These are phyloP conservation scores for Parathielavia hyrcaniae DNA, from an alignment of 495 filamentous ascomycete genomes.

Conservation along the genomic window DNA sequence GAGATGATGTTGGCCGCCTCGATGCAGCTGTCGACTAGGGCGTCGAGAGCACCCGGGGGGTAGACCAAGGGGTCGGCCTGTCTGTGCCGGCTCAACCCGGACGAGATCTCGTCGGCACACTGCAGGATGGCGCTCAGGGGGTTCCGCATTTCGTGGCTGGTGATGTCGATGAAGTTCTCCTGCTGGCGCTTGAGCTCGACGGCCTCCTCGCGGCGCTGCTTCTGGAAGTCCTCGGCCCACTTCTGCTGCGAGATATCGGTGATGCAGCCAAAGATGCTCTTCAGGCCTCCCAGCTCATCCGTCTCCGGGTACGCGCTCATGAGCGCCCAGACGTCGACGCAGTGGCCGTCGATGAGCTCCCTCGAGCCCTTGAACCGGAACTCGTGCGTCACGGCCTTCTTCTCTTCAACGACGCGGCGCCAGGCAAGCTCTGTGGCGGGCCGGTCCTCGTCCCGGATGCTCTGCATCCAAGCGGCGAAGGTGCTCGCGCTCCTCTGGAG, in stretches of 20 bases:
- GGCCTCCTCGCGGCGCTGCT: slow-evolving; percentile 53
- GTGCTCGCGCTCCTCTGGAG: slow-evolving; percentile 47
- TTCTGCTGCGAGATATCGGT: slow-evolving; percentile 54
- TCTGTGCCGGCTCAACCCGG: slow-evolving; percentile 44
- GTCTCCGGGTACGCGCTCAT: slow-evolving; percentile 65
- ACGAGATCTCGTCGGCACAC: slow-evolving; percentile 70
- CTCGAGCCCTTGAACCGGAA: slow-evolving; percentile 62
- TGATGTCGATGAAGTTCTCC: slow-evolving; percentile 86
- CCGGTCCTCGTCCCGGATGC: slow-evolving; percentile 56
- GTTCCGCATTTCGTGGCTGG: slow-evolving; percentile 82
- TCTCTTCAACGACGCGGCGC: slow-evolving; percentile 51
- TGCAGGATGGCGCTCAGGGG: slow-evolving; percentile 76
- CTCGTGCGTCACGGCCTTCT: slow-evolving; percentile 53
- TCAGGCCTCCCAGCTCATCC: slow-evolving; percentile 49
- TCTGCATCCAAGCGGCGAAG: slow-evolving; percentile 58
- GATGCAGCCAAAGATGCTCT: slow-evolving; percentile 64
- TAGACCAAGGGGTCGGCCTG: slow-evolving; percentile 13
- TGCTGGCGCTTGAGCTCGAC: slow-evolving; percentile 62
- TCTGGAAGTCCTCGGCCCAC: slow-evolving; percentile 58
- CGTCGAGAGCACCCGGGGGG: slow-evolving; percentile 14
- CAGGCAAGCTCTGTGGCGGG: slow-evolving; percentile 49
- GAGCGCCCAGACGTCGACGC: slow-evolving; percentile 62
- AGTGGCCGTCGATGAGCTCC: slow-evolving; percentile 50
- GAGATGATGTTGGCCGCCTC: slow-evolving; percentile 79
- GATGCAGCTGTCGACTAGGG: slow-evolving; percentile 50